Evolutionary conservation across 495 filamentous ascomycete species (phyloP).

Genomic region (Penicillium paxilli): DNA sequence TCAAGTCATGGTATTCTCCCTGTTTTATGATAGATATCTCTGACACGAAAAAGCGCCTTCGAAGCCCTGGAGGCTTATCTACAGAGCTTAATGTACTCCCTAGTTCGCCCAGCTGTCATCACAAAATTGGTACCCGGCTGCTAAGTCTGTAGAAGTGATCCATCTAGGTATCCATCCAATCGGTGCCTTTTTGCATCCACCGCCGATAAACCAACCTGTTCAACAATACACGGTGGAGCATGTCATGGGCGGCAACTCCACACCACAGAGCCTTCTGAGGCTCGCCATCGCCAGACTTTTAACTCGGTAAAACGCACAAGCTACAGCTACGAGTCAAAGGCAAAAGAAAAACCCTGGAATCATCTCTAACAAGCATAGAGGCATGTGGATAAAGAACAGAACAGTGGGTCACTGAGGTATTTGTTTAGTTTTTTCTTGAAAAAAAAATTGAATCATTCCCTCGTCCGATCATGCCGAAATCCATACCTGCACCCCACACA

Average conservation of each 20-base stretch:
- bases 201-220: slow-evolving; percentile 1
- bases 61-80: no score
- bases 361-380: neutral
- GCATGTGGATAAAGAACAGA: neutral
- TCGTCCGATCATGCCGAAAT: neutral
- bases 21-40: no score
- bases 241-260: slow-evolving; percentile 11
- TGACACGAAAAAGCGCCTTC: no score
- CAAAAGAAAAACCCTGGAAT: neutral
- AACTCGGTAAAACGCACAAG: neutral
- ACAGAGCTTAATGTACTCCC: no score
- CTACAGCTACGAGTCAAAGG: neutral
- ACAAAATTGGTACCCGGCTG: no score
- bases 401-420: neutral
- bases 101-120: no score
- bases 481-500: slow-evolving; percentile 5
- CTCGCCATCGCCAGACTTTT: neutral
- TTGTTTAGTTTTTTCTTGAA: neutral
- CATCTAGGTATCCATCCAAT: no score
- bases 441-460: no score
- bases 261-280: neutral
- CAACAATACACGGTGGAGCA: slow-evolving; percentile 2
- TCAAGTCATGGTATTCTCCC: no score
- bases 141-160: no score
- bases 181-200: no score